A percentile compares a stretch with the other conserved stretches of the same genome.
Conservation (phyloP, 352 stramenopile genomes). For the Phytophthora litchii region DNA sequence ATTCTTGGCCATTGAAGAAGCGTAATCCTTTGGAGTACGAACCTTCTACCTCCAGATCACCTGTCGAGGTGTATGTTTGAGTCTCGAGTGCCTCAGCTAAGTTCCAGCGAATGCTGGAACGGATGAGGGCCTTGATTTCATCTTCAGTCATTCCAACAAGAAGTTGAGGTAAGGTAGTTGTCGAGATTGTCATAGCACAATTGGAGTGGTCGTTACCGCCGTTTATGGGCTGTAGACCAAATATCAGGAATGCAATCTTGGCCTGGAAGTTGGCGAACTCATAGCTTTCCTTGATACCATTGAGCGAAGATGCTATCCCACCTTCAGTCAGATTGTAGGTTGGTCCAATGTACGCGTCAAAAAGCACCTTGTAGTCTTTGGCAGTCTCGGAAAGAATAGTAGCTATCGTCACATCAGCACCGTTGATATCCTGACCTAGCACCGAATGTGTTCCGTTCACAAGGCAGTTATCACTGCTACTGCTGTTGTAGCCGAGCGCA, state of each 20-base stretch:
- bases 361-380: conserved; percentile 49
- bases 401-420: conserved; percentile 40
- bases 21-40: conserved; percentile 48
- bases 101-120: conserved; percentile 45
- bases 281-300: conserved; percentile 37
- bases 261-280: conserved; percentile 57
- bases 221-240: conserved; percentile 37
- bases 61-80: conserved; percentile 39
- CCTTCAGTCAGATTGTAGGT: conserved; percentile 41
- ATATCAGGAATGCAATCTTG: conserved; percentile 50
- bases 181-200: conserved; percentile 43
- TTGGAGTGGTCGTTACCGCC: conserved; percentile 36
- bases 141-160: conserved; percentile 54
- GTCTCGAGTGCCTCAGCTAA: conserved; percentile 41
- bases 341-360: conserved; percentile 52
- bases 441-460: conserved; percentile 40
- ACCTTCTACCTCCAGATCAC: conserved; percentile 33
- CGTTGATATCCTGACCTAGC: conserved; percentile 39
- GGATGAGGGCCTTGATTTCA: conserved; percentile 47
- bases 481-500: conserved; percentile 48
- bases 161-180: conserved; percentile 49
- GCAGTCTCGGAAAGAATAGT: conserved; percentile 24
- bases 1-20: conserved; percentile 58
- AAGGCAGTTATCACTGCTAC: conserved; percentile 43
- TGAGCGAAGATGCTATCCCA: conserved; percentile 14